Evolutionary conservation across 495 filamentous ascomycete species (phyloP).

Genomic region (Penicillium canariense): DNA sequence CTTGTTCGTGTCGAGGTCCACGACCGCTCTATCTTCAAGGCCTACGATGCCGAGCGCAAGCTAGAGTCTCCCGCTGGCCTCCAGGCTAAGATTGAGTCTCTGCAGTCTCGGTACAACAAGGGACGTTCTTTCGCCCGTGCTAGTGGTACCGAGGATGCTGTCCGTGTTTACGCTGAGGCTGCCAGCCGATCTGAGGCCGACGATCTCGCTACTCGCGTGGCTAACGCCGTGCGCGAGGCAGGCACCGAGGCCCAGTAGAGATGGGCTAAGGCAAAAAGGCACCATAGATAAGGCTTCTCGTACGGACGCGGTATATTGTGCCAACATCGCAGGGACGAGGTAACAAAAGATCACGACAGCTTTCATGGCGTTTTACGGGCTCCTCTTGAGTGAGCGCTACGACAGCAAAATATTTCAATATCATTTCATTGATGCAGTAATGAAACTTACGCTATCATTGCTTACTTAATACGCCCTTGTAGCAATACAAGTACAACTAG

Average conservation of each 20-base stretch:
- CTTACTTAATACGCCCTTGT: no score
- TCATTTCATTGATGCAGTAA: conserved; percentile 24
- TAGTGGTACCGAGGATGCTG: conserved; percentile 93
- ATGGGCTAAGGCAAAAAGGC: not conserved
- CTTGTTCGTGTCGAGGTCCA: conserved; percentile 86
- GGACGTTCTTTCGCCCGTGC: conserved; percentile 89
- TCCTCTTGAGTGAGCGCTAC: conserved; percentile 1
- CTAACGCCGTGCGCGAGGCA: conserved; percentile 61
- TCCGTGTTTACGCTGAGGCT: conserved; percentile 96
- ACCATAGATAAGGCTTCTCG: not conserved
- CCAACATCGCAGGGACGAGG: not conserved
- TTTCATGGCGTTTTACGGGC: not conserved
- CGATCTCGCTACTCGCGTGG: conserved; percentile 80
- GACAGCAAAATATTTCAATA: conserved; percentile 18
- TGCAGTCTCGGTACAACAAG: conserved; percentile 86
- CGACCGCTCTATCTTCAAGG: conserved; percentile 82
- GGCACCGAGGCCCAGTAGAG: conserved; percentile 24
- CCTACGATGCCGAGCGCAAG: conserved; percentile 86
- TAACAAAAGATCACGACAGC: not conserved
- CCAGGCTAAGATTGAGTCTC: conserved; percentile 79
- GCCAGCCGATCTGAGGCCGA: conserved; percentile 80
- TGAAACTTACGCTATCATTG: conserved; percentile 12
- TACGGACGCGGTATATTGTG: not conserved
- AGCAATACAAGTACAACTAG: not conserved
- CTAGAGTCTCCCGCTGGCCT: conserved; percentile 75